Evolutionary conservation across 179 eudicot species (phyloP).

Genomic region (Patellifolia procumbens): DNA sequence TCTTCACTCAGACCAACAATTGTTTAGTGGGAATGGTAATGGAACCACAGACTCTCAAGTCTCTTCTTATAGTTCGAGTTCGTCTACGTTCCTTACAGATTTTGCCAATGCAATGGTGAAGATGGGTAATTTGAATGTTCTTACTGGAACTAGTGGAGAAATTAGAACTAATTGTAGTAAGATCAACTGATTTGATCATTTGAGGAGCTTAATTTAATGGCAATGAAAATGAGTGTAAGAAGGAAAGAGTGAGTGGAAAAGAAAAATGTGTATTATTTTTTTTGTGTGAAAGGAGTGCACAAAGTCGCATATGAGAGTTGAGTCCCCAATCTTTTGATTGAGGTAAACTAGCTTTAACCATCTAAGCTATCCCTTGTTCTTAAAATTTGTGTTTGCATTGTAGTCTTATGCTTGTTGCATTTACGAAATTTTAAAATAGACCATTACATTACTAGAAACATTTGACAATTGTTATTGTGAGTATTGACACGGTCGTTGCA

Average conservation of each 20-base stretch:
- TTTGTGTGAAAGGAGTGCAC: too few relatives aligned
- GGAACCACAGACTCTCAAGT: slow-evolving; percentile 63
- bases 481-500: too few relatives aligned
- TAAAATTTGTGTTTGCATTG: too few relatives aligned
- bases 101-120: slow-evolving; percentile 61
- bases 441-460: too few relatives aligned
- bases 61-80: slow-evolving; percentile 38
- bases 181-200: slow-evolving; percentile 14
- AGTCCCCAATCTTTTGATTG: too few relatives aligned
- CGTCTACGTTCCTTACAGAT: slow-evolving; percentile 50
- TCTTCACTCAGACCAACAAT: slow-evolving; percentile 63
- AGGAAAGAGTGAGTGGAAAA: background rate
- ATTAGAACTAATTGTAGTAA: slow-evolving; percentile 55
- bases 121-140: slow-evolving; percentile 65
- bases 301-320: too few relatives aligned
- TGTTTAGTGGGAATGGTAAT: slow-evolving; percentile 35
- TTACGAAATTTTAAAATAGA: too few relatives aligned
- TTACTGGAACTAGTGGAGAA: slow-evolving; percentile 61
- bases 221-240: background rate
- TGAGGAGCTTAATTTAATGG: too few relatives aligned
- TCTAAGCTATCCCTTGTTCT: too few relatives aligned
- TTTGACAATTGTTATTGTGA: too few relatives aligned
- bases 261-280: background rate
- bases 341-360: too few relatives aligned
- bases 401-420: too few relatives aligned